phyloP scores from a whole-genome alignment of 1,139 yeast genomes.

The Nakaseomyces sp. region DNA sequence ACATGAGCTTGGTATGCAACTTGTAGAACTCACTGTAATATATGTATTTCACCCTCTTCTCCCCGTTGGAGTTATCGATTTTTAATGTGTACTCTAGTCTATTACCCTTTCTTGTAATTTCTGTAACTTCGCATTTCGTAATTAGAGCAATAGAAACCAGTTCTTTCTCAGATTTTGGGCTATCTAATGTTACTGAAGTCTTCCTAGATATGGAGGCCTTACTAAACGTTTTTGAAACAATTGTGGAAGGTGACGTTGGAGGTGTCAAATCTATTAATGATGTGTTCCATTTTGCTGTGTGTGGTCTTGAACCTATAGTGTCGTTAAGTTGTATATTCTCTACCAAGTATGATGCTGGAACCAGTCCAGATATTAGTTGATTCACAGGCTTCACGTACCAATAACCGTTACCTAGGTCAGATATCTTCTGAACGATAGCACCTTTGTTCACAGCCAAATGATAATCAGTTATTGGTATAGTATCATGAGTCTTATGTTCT shows the following conservation, averaged over 20 bases:
- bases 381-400: conserved; percentile 18
- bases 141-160: background rate
- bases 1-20: conserved; percentile 12
- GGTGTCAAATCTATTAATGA: conserved; percentile 12
- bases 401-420: conserved; percentile 11
- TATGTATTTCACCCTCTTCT: conserved; percentile 6
- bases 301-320: conserved; percentile 6
- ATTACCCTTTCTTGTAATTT: conserved; percentile 8
- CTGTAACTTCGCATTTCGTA: conserved; percentile 7
- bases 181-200: conserved; percentile 1
- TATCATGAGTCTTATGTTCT: background rate
- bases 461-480: background rate
- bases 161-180: conserved; percentile 2
- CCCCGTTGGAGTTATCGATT: conserved; percentile 7
- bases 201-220: conserved; percentile 2
- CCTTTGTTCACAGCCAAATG: conserved; percentile 15
- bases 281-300: conserved; percentile 1
- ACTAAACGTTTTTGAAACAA: conserved; percentile 12
- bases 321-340: conserved; percentile 14
- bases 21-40: conserved; percentile 16
- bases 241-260: conserved; percentile 19
- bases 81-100: conserved; percentile 13
- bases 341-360: conserved; percentile 17
- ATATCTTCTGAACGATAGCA: conserved; percentile 19
- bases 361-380: conserved; percentile 19